phyloP scores from a whole-genome alignment of 2,329 filamentous ascomycete species.

The Furcasterigmium sp. region DNA sequence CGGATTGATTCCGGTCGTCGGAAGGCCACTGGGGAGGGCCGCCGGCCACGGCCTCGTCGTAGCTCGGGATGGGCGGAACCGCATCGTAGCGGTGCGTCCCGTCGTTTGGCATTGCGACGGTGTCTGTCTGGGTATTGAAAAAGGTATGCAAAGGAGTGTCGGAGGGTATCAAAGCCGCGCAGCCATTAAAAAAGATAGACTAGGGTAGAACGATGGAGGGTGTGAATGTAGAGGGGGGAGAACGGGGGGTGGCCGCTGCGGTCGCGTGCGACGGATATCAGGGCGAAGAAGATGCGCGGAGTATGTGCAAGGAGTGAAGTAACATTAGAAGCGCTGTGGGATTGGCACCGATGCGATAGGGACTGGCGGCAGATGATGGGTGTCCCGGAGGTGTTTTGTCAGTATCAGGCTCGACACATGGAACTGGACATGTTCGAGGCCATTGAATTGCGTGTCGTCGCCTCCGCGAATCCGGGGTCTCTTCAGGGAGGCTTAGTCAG shows the following conservation, averaged over 20 bases:
- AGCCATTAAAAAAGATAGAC: background rate
- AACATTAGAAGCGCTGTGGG: too few species aligned
- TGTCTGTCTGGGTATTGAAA: background rate
- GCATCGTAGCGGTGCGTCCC: conserved; percentile 27
- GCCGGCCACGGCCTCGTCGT: conserved; percentile 35
- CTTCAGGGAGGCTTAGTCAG: too few species aligned
- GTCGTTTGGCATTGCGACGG: conserved; percentile 10
- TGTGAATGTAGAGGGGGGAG: too few species aligned
- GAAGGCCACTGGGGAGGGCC: conserved; percentile 21
- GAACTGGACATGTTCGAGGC: background rate
- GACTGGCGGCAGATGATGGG: background rate
- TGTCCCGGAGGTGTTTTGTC: background rate
- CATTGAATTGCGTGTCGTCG: background rate
- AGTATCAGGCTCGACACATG: background rate
- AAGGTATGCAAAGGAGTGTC: background rate
- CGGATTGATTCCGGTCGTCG: conserved; percentile 63
- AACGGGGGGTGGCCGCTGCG: too few species aligned
- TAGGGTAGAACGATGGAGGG: background rate
- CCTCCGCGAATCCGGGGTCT: background rate
- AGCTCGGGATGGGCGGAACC: conserved; percentile 30
- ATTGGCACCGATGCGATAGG: too few species aligned
- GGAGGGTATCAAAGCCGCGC: background rate
- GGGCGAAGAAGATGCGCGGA: too few species aligned
- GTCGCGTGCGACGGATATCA: too few species aligned
- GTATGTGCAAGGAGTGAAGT: too few species aligned